Evolutionary conservation across 257 asterid species (phyloP).

Genomic region (Solanum gandarillasii): DNA sequence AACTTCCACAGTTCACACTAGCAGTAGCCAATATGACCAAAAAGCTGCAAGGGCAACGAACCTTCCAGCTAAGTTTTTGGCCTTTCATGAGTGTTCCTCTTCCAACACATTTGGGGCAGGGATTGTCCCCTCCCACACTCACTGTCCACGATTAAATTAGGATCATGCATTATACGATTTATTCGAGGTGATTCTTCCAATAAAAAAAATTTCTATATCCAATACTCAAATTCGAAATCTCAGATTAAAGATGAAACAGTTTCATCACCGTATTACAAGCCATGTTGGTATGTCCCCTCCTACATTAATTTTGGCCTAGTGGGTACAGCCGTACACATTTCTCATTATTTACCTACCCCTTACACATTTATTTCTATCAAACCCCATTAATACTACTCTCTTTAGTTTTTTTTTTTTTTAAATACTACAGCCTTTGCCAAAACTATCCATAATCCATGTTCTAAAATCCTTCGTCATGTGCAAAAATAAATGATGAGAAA

Average conservation of each 20-base stretch:
- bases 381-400: not conserved
- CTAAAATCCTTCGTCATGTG: not conserved
- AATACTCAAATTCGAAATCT: too few species aligned
- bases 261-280: not conserved
- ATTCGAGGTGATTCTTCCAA: fast-evolving
- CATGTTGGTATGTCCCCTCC: not conserved
- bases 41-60: not conserved
- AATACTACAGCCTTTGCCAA: not conserved
- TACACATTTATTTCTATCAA: not conserved
- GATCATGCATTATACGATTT: too few species aligned
- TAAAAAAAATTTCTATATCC: fast-evolving
- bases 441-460: not conserved
- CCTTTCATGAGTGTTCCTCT: not conserved
- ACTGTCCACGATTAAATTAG: too few species aligned
- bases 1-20: not conserved
- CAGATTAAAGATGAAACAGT: too few species aligned
- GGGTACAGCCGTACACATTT: slow-evolving; percentile 10
- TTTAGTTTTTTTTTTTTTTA: not conserved
- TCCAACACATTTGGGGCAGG: not conserved
- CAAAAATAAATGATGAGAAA: not conserved
- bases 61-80: not conserved
- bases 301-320: not conserved
- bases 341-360: not conserved
- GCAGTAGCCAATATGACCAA: not conserved
- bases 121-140: not conserved